phyloP scores from a whole-genome alignment of 208 protist species.

The Phytomonas sp. region DNA sequence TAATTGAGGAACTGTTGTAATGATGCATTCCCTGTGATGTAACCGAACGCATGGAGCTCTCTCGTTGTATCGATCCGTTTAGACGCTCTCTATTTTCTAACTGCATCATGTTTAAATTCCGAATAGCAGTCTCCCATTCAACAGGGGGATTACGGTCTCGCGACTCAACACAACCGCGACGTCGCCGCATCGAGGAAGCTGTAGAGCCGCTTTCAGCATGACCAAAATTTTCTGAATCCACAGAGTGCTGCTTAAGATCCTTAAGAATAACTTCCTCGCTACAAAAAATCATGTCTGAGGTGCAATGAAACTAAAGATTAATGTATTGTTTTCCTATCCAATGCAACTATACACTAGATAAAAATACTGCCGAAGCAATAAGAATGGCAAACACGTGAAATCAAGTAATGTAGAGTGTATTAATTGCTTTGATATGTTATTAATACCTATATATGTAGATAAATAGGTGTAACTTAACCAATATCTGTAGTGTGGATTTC shows the following conservation, averaged over 20 bases:
- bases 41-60: neutral
- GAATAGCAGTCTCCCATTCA: neutral
- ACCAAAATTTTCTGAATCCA: neutral
- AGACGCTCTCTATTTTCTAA: neutral
- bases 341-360: neutral
- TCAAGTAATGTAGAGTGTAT: neutral
- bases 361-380: neutral
- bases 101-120: neutral
- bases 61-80: neutral
- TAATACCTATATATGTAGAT: neutral
- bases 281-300: neutral
- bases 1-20: neutral
- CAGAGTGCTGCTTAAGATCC: neutral
- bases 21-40: neutral
- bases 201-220: neutral
- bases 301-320: neutral
- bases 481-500: neutral
- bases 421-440: neutral
- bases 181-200: neutral
- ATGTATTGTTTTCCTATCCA: neutral
- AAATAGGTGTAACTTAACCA: neutral
- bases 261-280: neutral
- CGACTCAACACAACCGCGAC: neutral
- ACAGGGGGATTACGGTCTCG: slow-evolving; percentile 1
- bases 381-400: neutral